Evolutionary conservation across 2,329 filamentous ascomycete genomes (phyloP), one percentile per base, ranked within the genome.

Genomic region (Colletotrichum liaoningense): DNA sequence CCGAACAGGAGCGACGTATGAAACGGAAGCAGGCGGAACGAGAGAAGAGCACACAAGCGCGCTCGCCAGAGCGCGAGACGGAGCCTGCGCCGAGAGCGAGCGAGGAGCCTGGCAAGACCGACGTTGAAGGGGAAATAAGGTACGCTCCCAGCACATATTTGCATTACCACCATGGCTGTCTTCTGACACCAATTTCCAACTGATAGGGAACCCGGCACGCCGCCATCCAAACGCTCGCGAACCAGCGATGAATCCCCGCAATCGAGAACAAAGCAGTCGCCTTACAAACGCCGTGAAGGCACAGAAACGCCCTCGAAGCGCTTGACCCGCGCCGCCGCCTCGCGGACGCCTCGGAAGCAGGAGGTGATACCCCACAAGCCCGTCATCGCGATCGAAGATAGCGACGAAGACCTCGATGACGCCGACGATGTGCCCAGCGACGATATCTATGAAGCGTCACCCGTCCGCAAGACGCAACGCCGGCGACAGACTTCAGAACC

Each of bases 211-310:
- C 76, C 28, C 3, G 69, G 79, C 16, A 83, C 82, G 33, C 81
- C 83, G 6, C 79, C 83, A 0, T 85, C 83, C 33, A 85, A 85
- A 69, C 82, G 83, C 66, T 81, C 82, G 56, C 75, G 76, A 30
- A 68, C 75, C 6, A 75, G 70, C 67, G 67, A 66, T 8, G 72
- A 75, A 24, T 74, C 72, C 26, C 63, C 62, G 52, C 56, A 69
- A 7, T 63, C 65, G 24, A 74, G 60, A n/a, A 54, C 33, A n/a
- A 75, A 69, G 56, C 30, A 49, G 9, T 72, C 72, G 11, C 72
- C 55, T 3, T 72, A 65, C 2, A 62, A 56, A 14, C 59, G 24
- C 19, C 63, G 59, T 7, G 63, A 57, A 22, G 57, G 54, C 7
- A 54, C 38, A 28, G 65, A 69, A 33, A 69, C 74, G 12, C 74